Evolutionary conservation across 2,329 filamentous ascomycete species (phyloP), one percentile per base, ranked within the genome.

Genomic region (Fusarium mangiferae): DNA sequence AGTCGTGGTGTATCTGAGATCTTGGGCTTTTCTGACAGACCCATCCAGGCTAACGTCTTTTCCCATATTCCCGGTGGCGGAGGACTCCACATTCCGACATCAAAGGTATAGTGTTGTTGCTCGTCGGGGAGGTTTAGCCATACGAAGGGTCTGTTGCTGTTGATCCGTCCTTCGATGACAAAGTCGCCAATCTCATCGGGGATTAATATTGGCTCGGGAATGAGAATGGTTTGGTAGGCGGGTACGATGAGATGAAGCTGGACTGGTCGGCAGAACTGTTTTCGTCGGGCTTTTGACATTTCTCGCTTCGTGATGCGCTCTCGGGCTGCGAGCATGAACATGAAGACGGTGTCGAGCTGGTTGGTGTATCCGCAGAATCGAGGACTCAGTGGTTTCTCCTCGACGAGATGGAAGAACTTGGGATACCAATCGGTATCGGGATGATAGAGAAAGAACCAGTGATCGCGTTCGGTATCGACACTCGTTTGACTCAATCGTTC

Each of bases 371-470:
- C 83, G 64, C 82, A 82, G 46, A 84, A 84, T 4, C 78, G 75
- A 12, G 80, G 78, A 8, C 79, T 79, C 0, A 84, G 68, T 6
- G 80, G 82, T 15, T 78, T 77, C 7, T 80, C 76, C 17, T 83
- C 79, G 20, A 84, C 68, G 0, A 84, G 76, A 12, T 82, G 80
- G 55, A 83, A 82, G 62, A 84, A 84, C 9, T 79, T 80, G 18
- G 82, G 81, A 46, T 84, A 83, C 83, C 83, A 84, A 54, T 83
- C 81, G 45, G 82, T 83, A 41, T 84, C 83, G 4, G 83, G 83
- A 36, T 84, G 83, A 41, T 81, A 84, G 6, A 84, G 76, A 39
- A 84, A 84, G 68, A 84, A 84, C 77, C 81, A 80, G 62, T 84
- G 83, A 11, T 82, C 77, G 28, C 70, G 74, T 35, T 75, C 65